Percentiles rank a stretch among this genome's conserved stretches.
These are phyloP conservation scores for Trichoderma reesei DNA, from an alignment of 495 filamentous ascomycete genomes.

Conservation along the genomic window DNA sequence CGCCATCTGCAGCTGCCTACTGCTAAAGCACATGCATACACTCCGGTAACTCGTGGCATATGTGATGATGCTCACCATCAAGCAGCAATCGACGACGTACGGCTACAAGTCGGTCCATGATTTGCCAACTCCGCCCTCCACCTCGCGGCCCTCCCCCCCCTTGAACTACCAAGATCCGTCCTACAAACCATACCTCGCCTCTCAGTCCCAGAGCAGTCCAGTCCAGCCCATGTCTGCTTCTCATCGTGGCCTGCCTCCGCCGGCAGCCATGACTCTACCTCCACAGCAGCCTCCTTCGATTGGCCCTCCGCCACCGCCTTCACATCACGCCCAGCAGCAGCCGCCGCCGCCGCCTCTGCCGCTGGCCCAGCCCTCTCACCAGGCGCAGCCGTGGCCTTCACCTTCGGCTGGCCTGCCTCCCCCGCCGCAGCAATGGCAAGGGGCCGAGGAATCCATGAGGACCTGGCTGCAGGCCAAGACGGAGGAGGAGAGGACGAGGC, in stretches of 20 bases:
- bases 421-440: slow-evolving; percentile 62
- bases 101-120: slow-evolving; percentile 62
- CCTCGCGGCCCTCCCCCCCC: slow-evolving; percentile 51
- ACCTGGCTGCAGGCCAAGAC: slow-evolving; percentile 73
- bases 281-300: slow-evolving; percentile 31
- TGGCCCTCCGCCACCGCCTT: slow-evolving; percentile 21
- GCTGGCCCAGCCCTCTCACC: slow-evolving; percentile 9
- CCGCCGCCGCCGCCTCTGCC: slow-evolving; percentile 25
- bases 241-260: slow-evolving; percentile 67
- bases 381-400: slow-evolving; percentile 20
- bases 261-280: slow-evolving; percentile 59
- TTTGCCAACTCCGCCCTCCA: slow-evolving; percentile 50
- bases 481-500: slow-evolving; percentile 74
- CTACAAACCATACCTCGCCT: slow-evolving; percentile 23
- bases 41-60: slow-evolving; percentile 19
- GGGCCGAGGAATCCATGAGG: slow-evolving; percentile 69
- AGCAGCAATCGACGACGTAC: slow-evolving; percentile 51
- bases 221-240: slow-evolving; percentile 54
- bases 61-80: slow-evolving; percentile 56
- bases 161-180: slow-evolving; percentile 40
- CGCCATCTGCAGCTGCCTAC: slow-evolving; percentile 10
- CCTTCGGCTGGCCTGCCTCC: slow-evolving; percentile 51
- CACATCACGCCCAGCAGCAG: slow-evolving; percentile 25
- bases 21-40: slow-evolving; percentile 17
- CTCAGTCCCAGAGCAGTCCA: not conserved